Conservation (phyloP, 2,329 filamentous ascomycete genomes). For the Amylocarpus encephaloides region DNA sequence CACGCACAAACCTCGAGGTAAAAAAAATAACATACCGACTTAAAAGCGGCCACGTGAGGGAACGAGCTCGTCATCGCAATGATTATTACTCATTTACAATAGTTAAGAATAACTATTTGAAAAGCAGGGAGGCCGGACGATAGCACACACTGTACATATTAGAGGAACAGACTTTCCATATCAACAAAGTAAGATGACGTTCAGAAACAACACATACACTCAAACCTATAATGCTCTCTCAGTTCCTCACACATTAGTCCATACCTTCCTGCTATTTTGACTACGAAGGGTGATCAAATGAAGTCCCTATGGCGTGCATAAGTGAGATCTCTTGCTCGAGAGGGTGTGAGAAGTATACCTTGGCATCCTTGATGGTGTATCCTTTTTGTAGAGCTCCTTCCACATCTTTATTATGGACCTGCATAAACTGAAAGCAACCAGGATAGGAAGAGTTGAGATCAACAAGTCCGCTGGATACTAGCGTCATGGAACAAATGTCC, state of each 20-base stretch:
- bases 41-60: too few species aligned
- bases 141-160: too few species aligned
- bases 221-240: conserved; percentile 41
- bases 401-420: background rate
- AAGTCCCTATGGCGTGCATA: conserved; percentile 33
- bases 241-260: conserved; percentile 51
- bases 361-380: background rate
- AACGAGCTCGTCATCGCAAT: too few species aligned
- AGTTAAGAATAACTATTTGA: too few species aligned
- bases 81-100: too few species aligned
- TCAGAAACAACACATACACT: conserved; percentile 36
- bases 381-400: background rate
- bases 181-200: conserved; percentile 33
- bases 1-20: too few species aligned
- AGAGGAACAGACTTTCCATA: conserved; percentile 8
- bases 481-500: too few species aligned
- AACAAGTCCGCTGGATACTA: too few species aligned
- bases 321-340: background rate
- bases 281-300: conserved; percentile 46
- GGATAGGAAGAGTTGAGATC: too few species aligned
- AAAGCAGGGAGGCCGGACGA: too few species aligned
- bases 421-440: too few species aligned
- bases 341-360: background rate
- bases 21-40: too few species aligned
- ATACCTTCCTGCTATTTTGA: conserved; percentile 46